Conservation (phyloP, 73 alveolate species). For the Tetrahymena malaccensis region DNA sequence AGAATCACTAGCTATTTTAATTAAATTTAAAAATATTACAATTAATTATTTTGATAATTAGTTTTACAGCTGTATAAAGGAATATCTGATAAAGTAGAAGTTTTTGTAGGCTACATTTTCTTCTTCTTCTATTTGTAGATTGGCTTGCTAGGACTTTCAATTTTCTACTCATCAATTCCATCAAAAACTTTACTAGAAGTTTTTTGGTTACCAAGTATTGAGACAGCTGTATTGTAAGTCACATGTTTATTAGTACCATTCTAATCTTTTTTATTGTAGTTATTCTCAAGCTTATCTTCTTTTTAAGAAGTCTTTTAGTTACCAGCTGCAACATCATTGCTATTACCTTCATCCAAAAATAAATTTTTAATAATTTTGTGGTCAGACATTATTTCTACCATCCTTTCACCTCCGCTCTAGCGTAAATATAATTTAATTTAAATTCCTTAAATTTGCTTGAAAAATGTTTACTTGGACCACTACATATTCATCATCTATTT, state of each 20-base stretch:
- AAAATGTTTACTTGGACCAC: neutral
- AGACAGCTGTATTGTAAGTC: neutral
- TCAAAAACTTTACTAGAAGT: neutral
- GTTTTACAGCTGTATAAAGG: neutral
- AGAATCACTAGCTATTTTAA: neutral
- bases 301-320: neutral
- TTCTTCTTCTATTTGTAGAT: neutral
- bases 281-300: neutral
- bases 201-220: neutral
- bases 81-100: neutral
- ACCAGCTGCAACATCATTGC: neutral
- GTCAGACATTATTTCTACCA: neutral
- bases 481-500: neutral
- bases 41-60: neutral
- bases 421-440: neutral
- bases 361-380: neutral
- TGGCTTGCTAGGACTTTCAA: neutral
- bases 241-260: neutral
- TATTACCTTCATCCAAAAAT: neutral
- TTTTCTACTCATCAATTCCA: neutral
- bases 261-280: neutral
- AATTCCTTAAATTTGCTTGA: neutral
- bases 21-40: neutral
- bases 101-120: neutral
- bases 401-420: neutral